Base-by-base conservation (phyloP, 2,329 filamentous ascomycete species). In the Monosporascus sp. region DNA sequence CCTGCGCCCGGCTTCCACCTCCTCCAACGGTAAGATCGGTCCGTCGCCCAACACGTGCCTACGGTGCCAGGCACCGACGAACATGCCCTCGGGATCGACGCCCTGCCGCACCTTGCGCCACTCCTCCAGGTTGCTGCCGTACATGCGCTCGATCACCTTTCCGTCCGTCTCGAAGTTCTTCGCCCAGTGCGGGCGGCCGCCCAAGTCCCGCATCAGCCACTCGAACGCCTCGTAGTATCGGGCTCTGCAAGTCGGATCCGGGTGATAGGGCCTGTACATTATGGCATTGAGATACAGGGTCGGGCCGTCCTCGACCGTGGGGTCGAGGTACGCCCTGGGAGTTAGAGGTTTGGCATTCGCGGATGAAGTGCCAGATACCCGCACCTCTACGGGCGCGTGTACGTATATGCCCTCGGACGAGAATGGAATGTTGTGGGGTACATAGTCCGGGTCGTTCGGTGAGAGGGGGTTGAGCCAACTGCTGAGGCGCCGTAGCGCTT, bases 331-430 rank as follows among this genome's bases (percentile, higher is more conserved):
- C 3, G 77, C 75, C 4, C 76, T 68, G 42, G 65, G 65, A 9
- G 14, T 25, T 27, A 50, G 39, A 20, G 58, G 53, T 52, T 57
- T 55, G 48, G 57, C 57, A 37, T 56, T 56, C 2, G 55, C 47
- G 8, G 15, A 87, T 68, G 73, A 74, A 7, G 88, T 89, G 65
- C 95, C 86, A 53, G 85, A 83, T 41, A 95, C 86, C 48, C 91
- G 86, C n/a, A 96, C 91, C 73, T 96, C 91, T 57, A 96, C 83
- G 0, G 91, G 91, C n/a, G 88, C 89, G 66, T 96, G 91, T 2
- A 96, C 88, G 70, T 87, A 96, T 15, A 96, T 71, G 0, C 84
- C 88, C 34, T 86, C 80, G n/a, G 84, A 80, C n/a, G 83, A 84
- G 71, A 92, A 91, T 1, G 91, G 91, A 57, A 96, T 94, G 42